phyloP scores from a whole-genome alignment of 495 filamentous ascomycete species.

The Hypoxylon rickii region DNA sequence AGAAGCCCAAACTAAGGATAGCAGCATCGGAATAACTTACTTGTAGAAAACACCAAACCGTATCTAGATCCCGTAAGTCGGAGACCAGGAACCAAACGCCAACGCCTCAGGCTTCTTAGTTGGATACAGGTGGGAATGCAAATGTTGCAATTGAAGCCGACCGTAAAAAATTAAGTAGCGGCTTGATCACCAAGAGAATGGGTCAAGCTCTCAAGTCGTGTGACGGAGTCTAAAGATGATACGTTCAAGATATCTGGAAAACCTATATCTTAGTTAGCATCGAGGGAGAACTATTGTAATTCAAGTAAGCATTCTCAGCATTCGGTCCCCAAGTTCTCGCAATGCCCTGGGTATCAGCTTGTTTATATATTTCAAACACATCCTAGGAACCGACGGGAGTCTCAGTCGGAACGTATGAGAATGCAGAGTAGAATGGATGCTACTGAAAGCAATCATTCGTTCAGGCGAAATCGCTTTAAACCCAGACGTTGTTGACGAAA shows the following conservation, averaged over 20 bases:
- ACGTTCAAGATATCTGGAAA: slow-evolving; percentile 30
- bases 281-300: background rate
- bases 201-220: slow-evolving; percentile 34
- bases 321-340: slow-evolving; percentile 5
- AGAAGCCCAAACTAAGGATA: slow-evolving; percentile 5
- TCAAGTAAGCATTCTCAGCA: slow-evolving; percentile 18
- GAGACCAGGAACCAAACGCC: slow-evolving; percentile 41
- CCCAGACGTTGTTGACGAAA: too few relatives aligned
- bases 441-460: too few relatives aligned
- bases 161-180: slow-evolving; percentile 31
- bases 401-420: too few relatives aligned
- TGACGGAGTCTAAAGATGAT: slow-evolving; percentile 39
- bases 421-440: too few relatives aligned
- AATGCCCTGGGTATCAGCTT: background rate
- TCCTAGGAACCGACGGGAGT: too few relatives aligned
- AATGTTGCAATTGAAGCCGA: slow-evolving; percentile 35
- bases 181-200: slow-evolving; percentile 26
- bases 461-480: too few relatives aligned
- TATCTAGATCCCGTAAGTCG: slow-evolving; percentile 40
- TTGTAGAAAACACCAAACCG: slow-evolving; percentile 39
- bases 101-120: slow-evolving; percentile 34
- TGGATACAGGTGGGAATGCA: slow-evolving; percentile 38
- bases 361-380: background rate
- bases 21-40: slow-evolving; percentile 46
- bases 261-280: slow-evolving; percentile 16